phyloP scores from a whole-genome alignment of 1,139 yeast species.

The Hemisphaericaspora xylanilytica region DNA sequence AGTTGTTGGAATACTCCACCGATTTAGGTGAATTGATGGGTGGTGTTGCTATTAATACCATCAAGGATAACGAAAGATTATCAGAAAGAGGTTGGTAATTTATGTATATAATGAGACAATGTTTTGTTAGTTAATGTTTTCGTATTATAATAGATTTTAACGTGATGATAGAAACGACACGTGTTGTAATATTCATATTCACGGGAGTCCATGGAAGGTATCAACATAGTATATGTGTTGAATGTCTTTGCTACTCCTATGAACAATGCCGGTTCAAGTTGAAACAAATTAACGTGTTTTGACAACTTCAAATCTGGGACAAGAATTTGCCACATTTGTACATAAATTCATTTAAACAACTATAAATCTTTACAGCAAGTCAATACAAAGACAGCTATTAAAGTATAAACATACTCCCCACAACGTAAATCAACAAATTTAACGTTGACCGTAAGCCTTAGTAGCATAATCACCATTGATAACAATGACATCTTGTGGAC shows the following conservation, averaged over 20 bases:
- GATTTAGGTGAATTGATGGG: constrained; percentile 78
- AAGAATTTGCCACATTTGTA: no score
- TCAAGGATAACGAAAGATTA: constrained; percentile 48
- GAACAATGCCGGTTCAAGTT: no score
- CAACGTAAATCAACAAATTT: no score
- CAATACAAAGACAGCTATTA: neutral
- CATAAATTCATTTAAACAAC: no score
- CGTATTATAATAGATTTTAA: neutral
- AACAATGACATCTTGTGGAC: constrained; percentile 72
- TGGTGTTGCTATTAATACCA: constrained; percentile 57
- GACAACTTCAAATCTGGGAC: no score
- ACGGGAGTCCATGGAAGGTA: no score
- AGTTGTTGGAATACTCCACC: constrained; percentile 67
- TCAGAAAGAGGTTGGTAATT: constrained; percentile 16
- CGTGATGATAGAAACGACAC: neutral
- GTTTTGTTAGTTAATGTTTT: neutral
- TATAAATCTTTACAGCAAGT: neutral
- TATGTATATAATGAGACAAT: neutral
- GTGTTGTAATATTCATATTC: no score
- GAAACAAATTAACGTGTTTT: no score
- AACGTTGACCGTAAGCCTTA: constrained; percentile 43
- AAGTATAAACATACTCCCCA: neutral
- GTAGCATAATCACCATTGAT: constrained; percentile 73
- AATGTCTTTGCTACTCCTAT: no score
- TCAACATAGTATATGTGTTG: no score